Base-by-base conservation (phyloP, 106 monocot species). In the Phalaenopsis aphrodite region DNA sequence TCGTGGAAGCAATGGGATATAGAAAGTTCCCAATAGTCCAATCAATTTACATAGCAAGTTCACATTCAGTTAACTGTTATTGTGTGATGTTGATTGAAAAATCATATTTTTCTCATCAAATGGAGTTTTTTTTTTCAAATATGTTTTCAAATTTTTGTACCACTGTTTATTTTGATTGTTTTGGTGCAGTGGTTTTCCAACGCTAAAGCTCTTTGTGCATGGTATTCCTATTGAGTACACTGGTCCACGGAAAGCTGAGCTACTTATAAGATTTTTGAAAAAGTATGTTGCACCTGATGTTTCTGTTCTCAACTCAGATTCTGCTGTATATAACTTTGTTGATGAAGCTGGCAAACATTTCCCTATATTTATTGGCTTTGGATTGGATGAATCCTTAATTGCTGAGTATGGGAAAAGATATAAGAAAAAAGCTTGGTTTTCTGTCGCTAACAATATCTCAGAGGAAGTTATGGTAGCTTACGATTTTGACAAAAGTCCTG, bases 401-500 rank as follows among this genome's bases (percentile, higher is more conserved):
- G 77, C 47, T 79, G 89, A 88, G 72, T 84, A 87, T 66, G 92
- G 82, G 21, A 83, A 41, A 47, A 89, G 89, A 77, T 94, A 89
- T 87, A 98, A 94, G 91, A 89, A 90, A 76, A 94, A 88, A 75
- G 82, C 94, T 16, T 98, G 98, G 98, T 98, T 98, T 89, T 79
- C 94, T 84, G 89, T 91, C 37, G 89, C 92, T 68, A 92, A 88
- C 77, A 94, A 86, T 91, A 92, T 92, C 79, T 94, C 98, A 19
- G 94, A 98, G 78, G 98, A 98, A 30, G 80, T 88, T 56, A 98
- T 98, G 98, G 76, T 93, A 75, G 68, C 77, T 23, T 98, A 92
- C 88, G 94, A 98, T 86, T 94, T 98, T 87, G 92, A 98, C 79
- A 94, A 98, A 80, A 90, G 87, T 75, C 94, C 98, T 18, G 98